Evolutionary conservation across 1,139 yeast genomes (phyloP), one percentile per base, ranked within the genome.

Genomic region (Saccharomyces pastorianus): DNA sequence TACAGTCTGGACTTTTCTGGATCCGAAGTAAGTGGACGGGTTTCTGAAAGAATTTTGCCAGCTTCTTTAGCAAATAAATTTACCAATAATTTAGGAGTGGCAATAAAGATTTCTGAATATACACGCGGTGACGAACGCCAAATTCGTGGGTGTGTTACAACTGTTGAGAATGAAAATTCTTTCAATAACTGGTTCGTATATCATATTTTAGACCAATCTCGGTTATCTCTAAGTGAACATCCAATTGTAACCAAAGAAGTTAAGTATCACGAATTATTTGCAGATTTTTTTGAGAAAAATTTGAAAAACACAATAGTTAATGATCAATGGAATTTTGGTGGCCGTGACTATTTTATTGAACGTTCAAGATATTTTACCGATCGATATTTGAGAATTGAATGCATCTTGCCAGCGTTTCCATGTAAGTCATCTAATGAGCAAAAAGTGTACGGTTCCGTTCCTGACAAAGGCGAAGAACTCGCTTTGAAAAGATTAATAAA

Each of bases 351-450:
- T 56, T 80, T 81, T 59, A 66, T 71, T 23, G 61, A 70, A 38
- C 73, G 71, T 51, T 75, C 78, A 28, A 71, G 71, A 47, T 79
- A 77, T 61, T 82, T 78, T 63, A 79, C 82, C 13, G 71, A 76
- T 48, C 73, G 81, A 59, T 70, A 73, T 55, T 59, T 74, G 32
- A 73, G 74, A 46, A 72, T 82, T 55, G 83, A 81, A 64, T 81
- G 83, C 8, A 83, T 81, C 7, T 69, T 82, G 52, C 86, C 86
- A 3, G 86, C 85, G 0, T 82, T 82, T 59, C 86, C 86, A 3
- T 81, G 85, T 62, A 82, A 81, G 62, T 80, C 85, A 0, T 80
- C 84, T 14, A 82, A 82, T 58, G 57, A 65, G 47, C 74, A 77
- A 46, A 82, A 82, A 64, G 85, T 81, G n/a, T 72, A 75, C 41